Evolutionary conservation across 1,139 yeast species (phyloP).

Genomic region (Yueomyces sp.): DNA sequence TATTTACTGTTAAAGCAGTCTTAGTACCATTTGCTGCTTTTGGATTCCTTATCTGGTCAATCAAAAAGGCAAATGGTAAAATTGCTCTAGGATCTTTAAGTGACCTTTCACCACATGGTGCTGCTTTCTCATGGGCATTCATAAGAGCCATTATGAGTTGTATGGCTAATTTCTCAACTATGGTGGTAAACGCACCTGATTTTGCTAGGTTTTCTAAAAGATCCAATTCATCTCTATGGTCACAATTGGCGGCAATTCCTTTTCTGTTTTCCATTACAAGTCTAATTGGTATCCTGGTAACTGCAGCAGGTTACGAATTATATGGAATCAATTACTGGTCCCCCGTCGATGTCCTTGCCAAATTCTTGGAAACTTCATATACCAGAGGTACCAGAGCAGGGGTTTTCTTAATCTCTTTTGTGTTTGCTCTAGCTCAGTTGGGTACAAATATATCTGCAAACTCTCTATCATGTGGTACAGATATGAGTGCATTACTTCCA

Average conservation of each 20-base stretch:
- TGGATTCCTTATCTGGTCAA: constrained; percentile 69
- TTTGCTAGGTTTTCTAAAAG: constrained; percentile 70
- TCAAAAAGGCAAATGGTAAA: constrained; percentile 34
- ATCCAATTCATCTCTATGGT: constrained; percentile 34
- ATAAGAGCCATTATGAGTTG: constrained; percentile 68
- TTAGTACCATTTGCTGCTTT: constrained; percentile 72
- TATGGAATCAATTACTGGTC: constrained; percentile 73
- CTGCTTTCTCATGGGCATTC: constrained; percentile 53
- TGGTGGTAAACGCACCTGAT: constrained; percentile 82
- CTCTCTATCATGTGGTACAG: constrained; percentile 83
- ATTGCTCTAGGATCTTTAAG: constrained; percentile 19
- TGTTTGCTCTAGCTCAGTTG: constrained; percentile 73
- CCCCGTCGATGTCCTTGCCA: constrained; percentile 64
- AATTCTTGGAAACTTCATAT: constrained; percentile 48
- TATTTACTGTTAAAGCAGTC: constrained; percentile 68
- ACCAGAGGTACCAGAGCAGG: constrained; percentile 74
- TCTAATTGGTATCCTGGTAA: constrained; percentile 74
- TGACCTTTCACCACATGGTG: constrained; percentile 14
- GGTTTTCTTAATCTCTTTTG: constrained; percentile 65
- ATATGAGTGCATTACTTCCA: constrained; percentile 75
- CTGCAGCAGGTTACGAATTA: constrained; percentile 63
- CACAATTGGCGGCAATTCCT: constrained; percentile 59
- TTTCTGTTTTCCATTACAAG: constrained; percentile 69
- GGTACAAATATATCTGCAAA: constrained; percentile 92
- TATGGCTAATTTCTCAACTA: constrained; percentile 75